Evolutionary conservation across 1,139 yeast genomes (phyloP), one percentile per base, ranked within the genome.

Genomic region (Diutina ranongensis): DNA sequence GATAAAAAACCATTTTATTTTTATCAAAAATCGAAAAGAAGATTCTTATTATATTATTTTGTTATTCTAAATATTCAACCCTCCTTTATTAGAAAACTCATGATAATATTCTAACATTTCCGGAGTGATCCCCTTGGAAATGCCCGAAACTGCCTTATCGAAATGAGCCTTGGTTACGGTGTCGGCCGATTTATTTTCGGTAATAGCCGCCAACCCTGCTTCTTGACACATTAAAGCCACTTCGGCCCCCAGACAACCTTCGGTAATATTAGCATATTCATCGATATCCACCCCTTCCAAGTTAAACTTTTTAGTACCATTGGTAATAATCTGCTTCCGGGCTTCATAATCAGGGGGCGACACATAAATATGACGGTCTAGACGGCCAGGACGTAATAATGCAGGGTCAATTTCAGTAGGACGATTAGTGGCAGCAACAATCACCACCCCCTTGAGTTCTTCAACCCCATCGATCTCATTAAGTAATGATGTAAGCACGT

Each of bases 381-480:
- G 68, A 58, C 98, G 75, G 1, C 98, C 98, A 0, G 98, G 97
- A 55, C 98, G 76, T 58, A 92, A 67, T 49, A 92, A 67, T 0
- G 97, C 97, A 0, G 95, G 74, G 58, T 92, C 98, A 44, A 92
- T 87, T 35, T 84, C 84, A 25, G 88, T 87, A 0, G 98, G 98
- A 56, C 95, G 72, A 58, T 92, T 92, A 0, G 98, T 92, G 7
- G 97, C 97, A 1, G 96, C 97, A 19, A 92, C 82, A 16, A 92
- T 81, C 3, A 88, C 87, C 4, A 92, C 97, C 2, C 95, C 97
- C 49, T 83, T 85, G 51, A 92, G 67, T 49, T 88, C 94, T 60
- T 92, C 98, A 12, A 92, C 92, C 57, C 98, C 98, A 59, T 92
- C 98, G 54, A 92, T 85, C 61, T 92, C 97, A 57, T 88, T 92